Conservation (phyloP, 768 basidiomycete genomes). For the Mycena maculata region DNA sequence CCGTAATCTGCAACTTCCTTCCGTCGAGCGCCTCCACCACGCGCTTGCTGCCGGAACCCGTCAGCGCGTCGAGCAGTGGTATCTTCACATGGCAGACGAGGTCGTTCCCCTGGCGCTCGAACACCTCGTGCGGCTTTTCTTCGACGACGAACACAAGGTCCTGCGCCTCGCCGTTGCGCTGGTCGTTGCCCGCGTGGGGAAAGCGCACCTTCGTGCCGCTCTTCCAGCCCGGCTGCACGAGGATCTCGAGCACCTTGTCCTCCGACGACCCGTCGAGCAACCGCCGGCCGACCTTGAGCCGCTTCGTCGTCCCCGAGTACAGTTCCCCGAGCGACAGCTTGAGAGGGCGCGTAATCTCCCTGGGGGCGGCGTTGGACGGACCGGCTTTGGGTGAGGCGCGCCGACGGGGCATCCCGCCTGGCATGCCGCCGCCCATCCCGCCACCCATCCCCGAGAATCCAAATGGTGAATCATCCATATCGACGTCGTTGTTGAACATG, state of each 20-base stretch:
- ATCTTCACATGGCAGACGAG: slow-evolving; percentile 70
- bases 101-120: slow-evolving; percentile 86
- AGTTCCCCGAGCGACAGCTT: slow-evolving; percentile 90
- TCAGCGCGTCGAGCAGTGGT: slow-evolving; percentile 85
- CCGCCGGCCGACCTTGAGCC: slow-evolving; percentile 85
- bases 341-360: slow-evolving; percentile 84
- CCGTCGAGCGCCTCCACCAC: slow-evolving; percentile 84
- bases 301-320: slow-evolving; percentile 86
- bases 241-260: slow-evolving; percentile 87
- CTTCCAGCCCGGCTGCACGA: slow-evolving; percentile 93
- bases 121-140: slow-evolving; percentile 87
- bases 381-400: slow-evolving; percentile 37
- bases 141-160: slow-evolving; percentile 98
- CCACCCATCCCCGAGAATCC: slow-evolving; percentile 48
- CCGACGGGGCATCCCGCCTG: slow-evolving; percentile 43
- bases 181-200: slow-evolving; percentile 87
- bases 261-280: slow-evolving; percentile 80
- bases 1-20: slow-evolving; percentile 72
- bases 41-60: slow-evolving; percentile 64
- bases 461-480: slow-evolving; percentile 56
- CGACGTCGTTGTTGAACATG: slow-evolving; percentile 59
- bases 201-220: slow-evolving; percentile 95
- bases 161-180: slow-evolving; percentile 72
- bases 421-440: slow-evolving; percentile 58
- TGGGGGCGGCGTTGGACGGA: slow-evolving; percentile 45